These are phyloP conservation scores for Cyberlindnera subsufficiens DNA, from an alignment of 805 yeast species.

Conservation along the genomic window DNA sequence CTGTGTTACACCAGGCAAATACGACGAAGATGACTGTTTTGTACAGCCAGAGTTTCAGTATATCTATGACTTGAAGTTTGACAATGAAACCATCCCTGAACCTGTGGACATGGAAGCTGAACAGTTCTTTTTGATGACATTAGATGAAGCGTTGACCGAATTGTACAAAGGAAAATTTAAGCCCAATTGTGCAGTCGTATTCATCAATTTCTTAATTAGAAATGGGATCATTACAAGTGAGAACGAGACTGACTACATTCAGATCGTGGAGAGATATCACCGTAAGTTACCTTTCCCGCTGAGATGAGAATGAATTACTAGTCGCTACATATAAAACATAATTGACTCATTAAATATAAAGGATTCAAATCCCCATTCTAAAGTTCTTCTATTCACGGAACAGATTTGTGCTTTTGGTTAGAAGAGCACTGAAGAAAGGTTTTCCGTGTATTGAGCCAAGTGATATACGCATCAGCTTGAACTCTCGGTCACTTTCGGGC, in stretches of 20 bases:
- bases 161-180: conserved; percentile 64
- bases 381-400: too few relatives aligned
- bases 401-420: too few relatives aligned
- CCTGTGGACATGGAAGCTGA: conserved; percentile 76
- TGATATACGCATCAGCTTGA: too few relatives aligned
- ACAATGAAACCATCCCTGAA: conserved; percentile 39
- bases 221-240: conserved; percentile 68
- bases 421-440: too few relatives aligned
- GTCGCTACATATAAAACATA: background rate
- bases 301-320: conserved; percentile 8
- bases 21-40: conserved; percentile 42
- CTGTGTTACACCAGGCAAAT: conserved; percentile 29
- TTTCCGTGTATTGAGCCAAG: too few relatives aligned
- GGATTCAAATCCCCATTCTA: too few relatives aligned
- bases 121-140: conserved; percentile 56
- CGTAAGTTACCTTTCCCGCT: conserved; percentile 67
- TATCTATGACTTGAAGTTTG: conserved; percentile 61
- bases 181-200: conserved; percentile 79
- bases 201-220: conserved; percentile 82
- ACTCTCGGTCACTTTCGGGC: too few relatives aligned
- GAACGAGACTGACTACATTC: conserved; percentile 59
- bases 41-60: conserved; percentile 88
- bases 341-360: too few relatives aligned
- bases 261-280: conserved; percentile 56
- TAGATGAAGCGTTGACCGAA: conserved; percentile 50